phyloP scores from a whole-genome alignment of 768 basidiomycete species.

The Coprinopsis strossmayeri region DNA sequence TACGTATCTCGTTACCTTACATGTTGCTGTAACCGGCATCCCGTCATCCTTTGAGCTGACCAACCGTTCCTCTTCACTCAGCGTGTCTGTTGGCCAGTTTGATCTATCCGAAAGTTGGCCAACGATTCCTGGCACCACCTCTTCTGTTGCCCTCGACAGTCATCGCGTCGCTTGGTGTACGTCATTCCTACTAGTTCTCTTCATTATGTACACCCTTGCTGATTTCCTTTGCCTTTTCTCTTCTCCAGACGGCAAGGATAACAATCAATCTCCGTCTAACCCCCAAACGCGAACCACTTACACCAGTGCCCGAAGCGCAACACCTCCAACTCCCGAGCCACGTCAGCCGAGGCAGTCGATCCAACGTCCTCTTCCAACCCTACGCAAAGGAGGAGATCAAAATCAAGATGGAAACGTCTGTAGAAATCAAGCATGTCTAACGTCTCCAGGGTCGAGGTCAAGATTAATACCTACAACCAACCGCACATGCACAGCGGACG shows the following conservation, averaged over 20 bases:
- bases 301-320: slow-evolving; percentile 1
- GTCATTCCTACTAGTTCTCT: neutral
- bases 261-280: neutral
- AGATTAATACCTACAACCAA: neutral
- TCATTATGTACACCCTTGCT: neutral
- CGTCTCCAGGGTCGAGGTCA: neutral
- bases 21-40: no score
- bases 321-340: neutral
- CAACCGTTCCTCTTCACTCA: neutral
- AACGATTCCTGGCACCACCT: neutral
- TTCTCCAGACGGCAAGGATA: neutral
- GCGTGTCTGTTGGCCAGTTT: neutral
- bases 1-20: neutral
- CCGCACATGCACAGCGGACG: neutral
- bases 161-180: neutral
- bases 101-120: neutral
- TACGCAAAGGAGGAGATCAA: neutral
- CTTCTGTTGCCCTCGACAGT: neutral
- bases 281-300: neutral
- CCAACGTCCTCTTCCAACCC: neutral
- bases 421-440: neutral
- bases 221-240: neutral
- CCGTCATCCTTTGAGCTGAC: no score
- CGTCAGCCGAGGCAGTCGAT: neutral
- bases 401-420: neutral